Evolutionary conservation across 306 rosid genomes (phyloP).

Genomic region (Leucaena leucocephala): DNA sequence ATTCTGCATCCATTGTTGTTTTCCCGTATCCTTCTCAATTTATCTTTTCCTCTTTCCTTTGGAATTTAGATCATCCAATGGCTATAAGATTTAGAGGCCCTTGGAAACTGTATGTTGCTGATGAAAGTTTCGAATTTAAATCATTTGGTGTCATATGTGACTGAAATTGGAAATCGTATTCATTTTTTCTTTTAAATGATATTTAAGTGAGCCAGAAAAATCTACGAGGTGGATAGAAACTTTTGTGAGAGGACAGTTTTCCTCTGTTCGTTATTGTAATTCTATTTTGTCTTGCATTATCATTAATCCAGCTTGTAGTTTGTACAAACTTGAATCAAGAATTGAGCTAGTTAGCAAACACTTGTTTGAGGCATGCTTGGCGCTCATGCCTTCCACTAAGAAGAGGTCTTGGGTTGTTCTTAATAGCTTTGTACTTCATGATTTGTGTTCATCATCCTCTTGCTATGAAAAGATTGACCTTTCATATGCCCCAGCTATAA

Average conservation of each 20-base stretch:
- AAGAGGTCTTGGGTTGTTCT: neutral
- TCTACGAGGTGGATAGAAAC: neutral
- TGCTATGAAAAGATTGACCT: constrained; percentile 4
- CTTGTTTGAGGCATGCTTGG: constrained; percentile 24
- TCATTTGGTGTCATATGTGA: neutral
- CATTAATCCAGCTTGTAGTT: neutral
- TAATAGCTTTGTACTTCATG: constrained; percentile 17
- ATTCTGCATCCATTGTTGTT: neutral
- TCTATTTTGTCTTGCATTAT: neutral
- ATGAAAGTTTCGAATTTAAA: neutral
- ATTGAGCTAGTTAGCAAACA: constrained; percentile 14
- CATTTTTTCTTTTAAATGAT: neutral
- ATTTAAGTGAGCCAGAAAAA: neutral
- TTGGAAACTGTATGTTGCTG: constrained; percentile 3
- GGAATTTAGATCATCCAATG: constrained; percentile 25
- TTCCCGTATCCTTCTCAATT: neutral
- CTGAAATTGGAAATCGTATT: neutral
- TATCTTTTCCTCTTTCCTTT: constrained; percentile 15
- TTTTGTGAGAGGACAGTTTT: neutral
- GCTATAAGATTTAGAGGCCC: constrained; percentile 11
- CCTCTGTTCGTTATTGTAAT: neutral
- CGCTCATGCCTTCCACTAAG: neutral
- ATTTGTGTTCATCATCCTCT: constrained; percentile 22
- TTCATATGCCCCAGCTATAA: constrained; percentile 18
- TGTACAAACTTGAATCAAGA: neutral